Evolutionary conservation across 352 stramenopile species (phyloP).

Genomic region (Phytophthora multivora): DNA sequence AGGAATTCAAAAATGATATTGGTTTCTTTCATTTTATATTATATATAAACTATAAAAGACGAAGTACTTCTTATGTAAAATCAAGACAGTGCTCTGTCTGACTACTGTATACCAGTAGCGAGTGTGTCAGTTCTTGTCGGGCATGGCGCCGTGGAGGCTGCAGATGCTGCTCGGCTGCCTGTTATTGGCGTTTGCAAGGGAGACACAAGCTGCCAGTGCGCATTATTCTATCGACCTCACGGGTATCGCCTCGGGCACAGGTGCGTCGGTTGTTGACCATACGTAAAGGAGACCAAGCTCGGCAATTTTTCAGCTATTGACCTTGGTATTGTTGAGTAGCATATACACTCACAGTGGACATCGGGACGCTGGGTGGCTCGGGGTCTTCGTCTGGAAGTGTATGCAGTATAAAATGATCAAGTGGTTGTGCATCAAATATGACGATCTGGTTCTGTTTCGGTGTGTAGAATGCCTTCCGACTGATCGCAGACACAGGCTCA

Average conservation of each 20-base stretch:
- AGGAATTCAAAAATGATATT: constrained; percentile 5
- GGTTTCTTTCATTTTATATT: too few species aligned
- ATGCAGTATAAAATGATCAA: background rate
- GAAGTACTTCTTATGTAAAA: background rate
- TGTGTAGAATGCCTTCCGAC: constrained; percentile 66
- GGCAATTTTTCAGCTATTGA: background rate
- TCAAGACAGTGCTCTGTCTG: constrained; percentile 18
- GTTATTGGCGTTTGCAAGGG: constrained; percentile 15
- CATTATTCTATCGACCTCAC: constrained; percentile 50
- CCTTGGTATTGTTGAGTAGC: constrained; percentile 20
- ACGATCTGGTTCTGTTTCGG: background rate
- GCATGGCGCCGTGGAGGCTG: constrained; percentile 9
- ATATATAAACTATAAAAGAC: too few species aligned
- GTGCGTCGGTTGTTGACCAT: constrained; percentile 16
- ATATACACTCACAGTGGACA: constrained; percentile 44
- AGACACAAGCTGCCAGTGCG: constrained; percentile 26
- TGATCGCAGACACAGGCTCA: constrained; percentile 87
- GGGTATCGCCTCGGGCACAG: constrained; percentile 50
- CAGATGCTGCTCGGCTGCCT: constrained; percentile 27
- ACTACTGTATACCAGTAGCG: too few species aligned
- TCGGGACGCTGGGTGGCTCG: constrained; percentile 34
- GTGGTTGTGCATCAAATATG: too few species aligned
- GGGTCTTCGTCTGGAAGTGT: constrained; percentile 32
- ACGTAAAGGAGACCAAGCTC: constrained; percentile 9
- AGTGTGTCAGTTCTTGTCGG: constrained; percentile 10